These are phyloP conservation scores for Colletotrichum orbiculare DNA, from an alignment of 2,329 filamentous ascomycete species.

Conservation along the genomic window DNA sequence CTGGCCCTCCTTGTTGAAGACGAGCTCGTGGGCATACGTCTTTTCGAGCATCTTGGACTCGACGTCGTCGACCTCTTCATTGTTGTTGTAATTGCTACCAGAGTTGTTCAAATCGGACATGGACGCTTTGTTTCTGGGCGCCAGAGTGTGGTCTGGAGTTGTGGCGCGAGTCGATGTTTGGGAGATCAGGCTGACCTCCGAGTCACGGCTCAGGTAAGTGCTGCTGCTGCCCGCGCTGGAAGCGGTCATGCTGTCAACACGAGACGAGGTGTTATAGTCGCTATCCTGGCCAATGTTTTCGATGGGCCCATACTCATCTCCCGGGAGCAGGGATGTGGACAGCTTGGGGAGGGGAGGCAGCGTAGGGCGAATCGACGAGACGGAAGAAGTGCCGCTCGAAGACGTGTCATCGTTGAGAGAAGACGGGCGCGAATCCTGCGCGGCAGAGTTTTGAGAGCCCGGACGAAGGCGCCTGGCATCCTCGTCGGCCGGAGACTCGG, in stretches of 20 bases:
- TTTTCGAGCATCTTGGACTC: constrained; percentile 90
- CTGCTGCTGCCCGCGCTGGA: constrained; percentile 83
- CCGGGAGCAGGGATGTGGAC: constrained; percentile 59
- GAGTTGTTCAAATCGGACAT: constrained; percentile 75
- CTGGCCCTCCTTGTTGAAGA: constrained; percentile 93
- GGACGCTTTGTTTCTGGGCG: constrained; percentile 69
- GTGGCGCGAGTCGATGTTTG: constrained; percentile 88
- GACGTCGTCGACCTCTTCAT: constrained; percentile 81
- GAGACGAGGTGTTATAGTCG: constrained; percentile 64
- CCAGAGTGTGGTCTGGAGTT: constrained; percentile 76
- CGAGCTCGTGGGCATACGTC: constrained; percentile 90
- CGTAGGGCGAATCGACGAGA: constrained; percentile 59
- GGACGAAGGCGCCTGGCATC: constrained; percentile 36
- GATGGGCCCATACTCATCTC: constrained; percentile 60
- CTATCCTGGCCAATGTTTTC: constrained; percentile 60
- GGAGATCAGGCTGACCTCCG: constrained; percentile 82
- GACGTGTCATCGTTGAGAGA: constrained; percentile 55
- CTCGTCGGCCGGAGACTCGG: constrained; percentile 54
- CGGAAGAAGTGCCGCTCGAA: constrained; percentile 57
- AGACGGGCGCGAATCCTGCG: constrained; percentile 54
- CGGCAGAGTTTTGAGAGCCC: constrained; percentile 42
- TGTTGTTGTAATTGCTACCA: constrained; percentile 69
- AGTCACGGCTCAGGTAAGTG: constrained; percentile 83
- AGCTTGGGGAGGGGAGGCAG: constrained; percentile 69
- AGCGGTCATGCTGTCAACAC: constrained; percentile 77